Base-by-base conservation (phyloP, 345 rosid species). In the Gossypium mustelinum region DNA sequence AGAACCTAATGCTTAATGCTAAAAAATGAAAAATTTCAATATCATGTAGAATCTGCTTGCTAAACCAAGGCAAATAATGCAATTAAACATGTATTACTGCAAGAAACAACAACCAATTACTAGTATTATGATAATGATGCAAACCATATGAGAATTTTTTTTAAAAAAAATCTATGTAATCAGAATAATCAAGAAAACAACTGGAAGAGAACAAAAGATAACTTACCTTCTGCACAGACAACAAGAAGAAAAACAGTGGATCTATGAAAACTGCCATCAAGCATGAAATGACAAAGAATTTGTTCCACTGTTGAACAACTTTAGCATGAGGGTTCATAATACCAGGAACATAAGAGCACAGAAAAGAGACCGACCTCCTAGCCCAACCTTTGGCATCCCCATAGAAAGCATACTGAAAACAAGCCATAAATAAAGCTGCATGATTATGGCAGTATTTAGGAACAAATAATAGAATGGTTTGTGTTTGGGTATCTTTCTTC, bases 381-480 rank as follows among this genome's bases (percentile, higher is more conserved):
- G 89, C 92, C 90, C 98, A 90, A 11, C 98, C 92, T 85, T 85
- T 86, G 73, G 97, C 97, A 79, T 90, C 97, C 67, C 88, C 97
- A 20, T 90, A 88, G 11, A 92, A 80, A 84, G 75, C 82, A 81
- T 86, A 87, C 98, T 92, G 85, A 76, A 79, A 60, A 67, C 18
- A 44, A 57, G 25, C n/a, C n/a, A 61, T 51, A 34, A 0, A 52
- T 44, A 76, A 68, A 41, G 27, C 5, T 69, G 13, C 63, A 72
- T 69, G 20, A 66, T 57, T 67, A 75, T 58, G 34, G 11, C 2
- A 66, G 74, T 43, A 18, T n/a, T 20, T 41, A 12, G 2, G 54
- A 68, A 43, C 16, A 18, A 64, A 48, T 25, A 71, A 44, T 9
- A 11, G 39, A 57, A 17, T 60, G 27, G 57, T 16, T 44, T 12